Evolutionary conservation across 2,329 filamentous ascomycete genomes (phyloP), one percentile per base, ranked within the genome.

Genomic region (Xylariaceae sp.): DNA sequence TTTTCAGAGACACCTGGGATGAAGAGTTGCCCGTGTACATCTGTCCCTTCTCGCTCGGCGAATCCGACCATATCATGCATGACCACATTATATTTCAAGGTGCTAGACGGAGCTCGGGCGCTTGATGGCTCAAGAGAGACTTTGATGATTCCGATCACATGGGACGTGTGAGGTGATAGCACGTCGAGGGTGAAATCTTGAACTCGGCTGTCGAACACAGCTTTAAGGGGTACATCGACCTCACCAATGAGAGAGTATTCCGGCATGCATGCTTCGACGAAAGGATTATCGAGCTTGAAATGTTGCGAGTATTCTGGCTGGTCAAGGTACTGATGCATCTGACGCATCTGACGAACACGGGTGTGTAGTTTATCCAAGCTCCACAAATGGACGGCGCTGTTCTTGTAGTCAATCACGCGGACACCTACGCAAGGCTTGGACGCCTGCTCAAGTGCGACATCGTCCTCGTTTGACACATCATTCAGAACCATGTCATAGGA

Each of bases 61-160:
- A 99, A 99, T 1, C 94, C 94, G 33, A 94, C 74, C 71, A 99
- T 82, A 64, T 97, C 90, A 63, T 95, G 91, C 89, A 99, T 96
- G 31, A 97, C 91, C 5, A 97, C 91, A 62, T 97, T 99, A 73
- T 99, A 99, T 66, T 97, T 99, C 50, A 97, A 74, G 2, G 89
- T 96, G 51, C 89, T 94, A 11, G 89, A 88, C 12, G 94, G 94
- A 4, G 91, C 92, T 62, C 95, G 86, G 2, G 92, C 91, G 42
- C 90, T 92, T 0, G 92, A 97, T 12, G 94, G 94, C 65, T 99
- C 94, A 6, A 99, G 74, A 0, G 92, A 92, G 35, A 99, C 74
- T 62, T 90, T 89, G 57, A 99, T 82, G 48, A 96, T 92, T 40
- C 92, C 94, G 52, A 97, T 83, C 9, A 90, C 89, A 60, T 90